Conservation (phyloP, 2,329 filamentous ascomycete genomes). For the Aspergillus sp. region DNA sequence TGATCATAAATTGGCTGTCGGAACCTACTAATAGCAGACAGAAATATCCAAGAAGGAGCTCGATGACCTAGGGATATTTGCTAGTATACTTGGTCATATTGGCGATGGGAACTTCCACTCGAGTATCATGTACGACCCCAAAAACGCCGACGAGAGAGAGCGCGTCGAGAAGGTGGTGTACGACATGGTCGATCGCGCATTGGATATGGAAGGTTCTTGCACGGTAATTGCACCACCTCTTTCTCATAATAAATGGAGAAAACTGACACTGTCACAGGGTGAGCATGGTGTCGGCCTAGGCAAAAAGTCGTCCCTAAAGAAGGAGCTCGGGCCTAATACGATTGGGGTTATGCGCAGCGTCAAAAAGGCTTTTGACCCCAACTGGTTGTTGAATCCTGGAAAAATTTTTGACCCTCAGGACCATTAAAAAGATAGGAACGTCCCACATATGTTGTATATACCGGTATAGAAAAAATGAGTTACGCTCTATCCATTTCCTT, state of each 20-base stretch:
- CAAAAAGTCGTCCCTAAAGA: slow-evolving; percentile 76
- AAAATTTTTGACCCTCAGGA: slow-evolving; percentile 74
- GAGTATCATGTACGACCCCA: slow-evolving; percentile 81
- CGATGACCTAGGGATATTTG: slow-evolving; percentile 81
- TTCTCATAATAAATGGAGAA: not conserved
- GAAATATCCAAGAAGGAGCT: slow-evolving; percentile 88
- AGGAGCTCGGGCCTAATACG: slow-evolving; percentile 78
- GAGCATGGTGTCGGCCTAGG: slow-evolving; percentile 85
- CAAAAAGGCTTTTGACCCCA: slow-evolving; percentile 78
- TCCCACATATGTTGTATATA: not conserved
- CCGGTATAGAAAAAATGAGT: not conserved
- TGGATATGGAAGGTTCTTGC: slow-evolving; percentile 93
- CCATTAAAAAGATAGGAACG: slow-evolving; percentile 6
- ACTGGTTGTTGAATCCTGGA: slow-evolving; percentile 88
- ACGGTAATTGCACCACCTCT: slow-evolving; percentile 51
- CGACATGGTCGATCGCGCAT: slow-evolving; percentile 84
- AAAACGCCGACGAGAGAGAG: slow-evolving; percentile 66
- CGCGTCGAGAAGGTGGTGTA: slow-evolving; percentile 80
- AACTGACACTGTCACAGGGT: slow-evolving; percentile 46
- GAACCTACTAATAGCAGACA: slow-evolving; percentile 30
- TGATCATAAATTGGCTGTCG: not conserved
- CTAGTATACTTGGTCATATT: slow-evolving; percentile 84
- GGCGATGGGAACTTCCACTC: slow-evolving; percentile 95
- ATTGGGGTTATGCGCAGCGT: slow-evolving; percentile 81
- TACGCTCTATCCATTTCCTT: not conserved